These are phyloP conservation scores for Fusarium bactridioides DNA, from an alignment of 2,329 filamentous ascomycete genomes.

Conservation along the genomic window DNA sequence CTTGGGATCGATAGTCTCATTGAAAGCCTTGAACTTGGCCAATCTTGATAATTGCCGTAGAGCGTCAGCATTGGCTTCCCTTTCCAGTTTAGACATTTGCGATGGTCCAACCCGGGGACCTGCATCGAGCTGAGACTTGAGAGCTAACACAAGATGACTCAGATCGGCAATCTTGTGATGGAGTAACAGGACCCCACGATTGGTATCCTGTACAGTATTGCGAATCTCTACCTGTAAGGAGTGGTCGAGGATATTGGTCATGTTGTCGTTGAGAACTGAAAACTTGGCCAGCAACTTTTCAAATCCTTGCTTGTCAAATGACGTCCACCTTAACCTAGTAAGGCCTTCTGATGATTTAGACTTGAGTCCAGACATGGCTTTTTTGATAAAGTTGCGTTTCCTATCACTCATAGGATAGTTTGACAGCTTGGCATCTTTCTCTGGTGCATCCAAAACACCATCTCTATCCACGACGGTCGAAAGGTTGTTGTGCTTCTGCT, in stretches of 20 bases:
- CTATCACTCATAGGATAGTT: slow-evolving; percentile 54
- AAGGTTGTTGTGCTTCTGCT: slow-evolving; percentile 50
- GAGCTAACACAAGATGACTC: slow-evolving; percentile 54
- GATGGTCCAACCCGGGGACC: slow-evolving; percentile 34
- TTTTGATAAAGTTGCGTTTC: slow-evolving; percentile 54
- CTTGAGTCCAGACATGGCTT: slow-evolving; percentile 51
- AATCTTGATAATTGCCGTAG: slow-evolving; percentile 53
- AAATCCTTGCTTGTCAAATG: slow-evolving; percentile 57
- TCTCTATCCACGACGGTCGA: slow-evolving; percentile 47
- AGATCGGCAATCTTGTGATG: slow-evolving; percentile 57
- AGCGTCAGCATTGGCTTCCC: slow-evolving; percentile 50
- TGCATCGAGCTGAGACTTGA: slow-evolving; percentile 54
- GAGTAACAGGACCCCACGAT: slow-evolving; percentile 55
- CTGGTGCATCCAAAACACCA: slow-evolving; percentile 47
- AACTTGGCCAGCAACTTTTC: slow-evolving; percentile 55
- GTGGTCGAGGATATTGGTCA: slow-evolving; percentile 57
- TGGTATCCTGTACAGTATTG: slow-evolving; percentile 57
- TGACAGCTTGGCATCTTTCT: slow-evolving; percentile 54
- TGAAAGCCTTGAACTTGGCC: slow-evolving; percentile 61
- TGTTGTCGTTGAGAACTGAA: slow-evolving; percentile 55
- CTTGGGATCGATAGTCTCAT: slow-evolving; percentile 53
- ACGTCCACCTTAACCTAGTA: slow-evolving; percentile 53
- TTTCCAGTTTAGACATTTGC: slow-evolving; percentile 46
- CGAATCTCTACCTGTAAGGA: slow-evolving; percentile 57
- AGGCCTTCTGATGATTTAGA: slow-evolving; percentile 47